Evolutionary conservation across 108 stramenopile genomes (phyloP), one percentile per base, ranked within the genome.

Genomic region (Nannochloropsis oceanica): DNA sequence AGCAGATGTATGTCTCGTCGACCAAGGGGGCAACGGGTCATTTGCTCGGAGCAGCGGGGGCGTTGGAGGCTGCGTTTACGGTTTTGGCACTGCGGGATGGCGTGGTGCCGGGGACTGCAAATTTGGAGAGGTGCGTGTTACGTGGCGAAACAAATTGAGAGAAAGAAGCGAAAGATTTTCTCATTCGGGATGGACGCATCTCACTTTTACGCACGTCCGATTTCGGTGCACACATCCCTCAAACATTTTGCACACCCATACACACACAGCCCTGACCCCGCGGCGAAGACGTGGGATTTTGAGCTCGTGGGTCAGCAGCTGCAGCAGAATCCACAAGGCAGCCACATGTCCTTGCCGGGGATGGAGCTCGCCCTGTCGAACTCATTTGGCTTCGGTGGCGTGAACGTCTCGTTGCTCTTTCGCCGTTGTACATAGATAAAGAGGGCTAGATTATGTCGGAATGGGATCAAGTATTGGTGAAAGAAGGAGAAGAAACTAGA

Each of bases 351-450:
- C 22, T n/a, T 18, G 59, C 59, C 59, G 5, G 26, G 25, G 8
- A 27, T 81, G 26, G 80, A 81, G 80, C 25, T 26, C 8, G 80
- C 26, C 26, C 80, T 25, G 86, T 95, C 90, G 86, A 99, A 97
- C 80, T 95, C 95, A 79, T 97, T 97, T 92, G 98, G 98, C 34
- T 99, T 99, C 88, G 97, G 97, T 34, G 98, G 98, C n/a, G 95
- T 95, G 10, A 99, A 99, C 92, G 94, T 94, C n/a, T 94, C 95
- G 2, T 89, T 99, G 13, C 79, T 95, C 13, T 96, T 99, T 44
- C 84, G 83, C 13, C 84, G 84, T 42, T 25, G 84, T 44, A 83
- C 43, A 87, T 27, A 42, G 18, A 22, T 18, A 18, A n/a, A 22
- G 42, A 1, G 34, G 34, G 34, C 1, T 34, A 34, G 34, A 34